Conservation (phyloP, 2,329 filamentous ascomycete species). For the Plectosphaerella plurivora region DNA sequence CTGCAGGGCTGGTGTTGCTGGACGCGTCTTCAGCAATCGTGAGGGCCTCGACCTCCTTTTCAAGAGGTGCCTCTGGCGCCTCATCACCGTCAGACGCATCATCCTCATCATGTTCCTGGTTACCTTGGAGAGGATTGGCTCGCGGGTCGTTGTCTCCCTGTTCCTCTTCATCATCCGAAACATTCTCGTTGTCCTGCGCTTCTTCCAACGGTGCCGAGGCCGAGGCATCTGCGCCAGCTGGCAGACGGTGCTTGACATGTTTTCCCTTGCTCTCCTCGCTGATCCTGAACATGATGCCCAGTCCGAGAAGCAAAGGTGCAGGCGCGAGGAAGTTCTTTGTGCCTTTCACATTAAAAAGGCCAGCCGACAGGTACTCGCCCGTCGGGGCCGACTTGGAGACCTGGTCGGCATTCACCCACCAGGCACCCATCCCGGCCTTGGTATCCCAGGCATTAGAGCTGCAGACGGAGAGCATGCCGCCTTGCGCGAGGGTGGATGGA, state of each 20-base stretch:
- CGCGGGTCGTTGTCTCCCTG: slow-evolving; percentile 21
- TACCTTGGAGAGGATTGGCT: slow-evolving; percentile 31
- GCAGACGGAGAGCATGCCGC: slow-evolving; percentile 78
- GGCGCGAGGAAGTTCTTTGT: slow-evolving; percentile 91
- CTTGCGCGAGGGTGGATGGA: slow-evolving; percentile 85
- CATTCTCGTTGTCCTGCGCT: slow-evolving; percentile 17
- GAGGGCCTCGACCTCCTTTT: slow-evolving; percentile 4
- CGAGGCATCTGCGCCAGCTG: slow-evolving; percentile 17
- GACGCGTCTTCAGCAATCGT: slow-evolving; percentile 14
- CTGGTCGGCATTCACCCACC: slow-evolving; percentile 90
- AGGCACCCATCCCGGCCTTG: slow-evolving; percentile 92
- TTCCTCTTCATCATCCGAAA: slow-evolving; percentile 27
- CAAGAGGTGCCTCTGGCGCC: slow-evolving; percentile 8
- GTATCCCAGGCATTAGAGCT: slow-evolving; percentile 92
- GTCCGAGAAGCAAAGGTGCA: slow-evolving; percentile 79
- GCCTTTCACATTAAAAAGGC: slow-evolving; percentile 76
- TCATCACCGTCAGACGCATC: slow-evolving; percentile 4
- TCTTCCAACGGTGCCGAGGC: neutral
- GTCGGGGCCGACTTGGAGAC: slow-evolving; percentile 79
- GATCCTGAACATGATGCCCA: slow-evolving; percentile 82
- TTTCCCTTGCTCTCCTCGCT: slow-evolving; percentile 81
- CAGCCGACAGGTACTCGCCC: slow-evolving; percentile 75
- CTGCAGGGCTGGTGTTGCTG: slow-evolving; percentile 10
- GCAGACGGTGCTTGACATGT: slow-evolving; percentile 68
- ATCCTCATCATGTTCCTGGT: slow-evolving; percentile 19